A percentile compares a stretch with the other conserved stretches of the same genome.
Conservation (phyloP, 805 yeast species). For the Tetrapisispora fleetii region DNA sequence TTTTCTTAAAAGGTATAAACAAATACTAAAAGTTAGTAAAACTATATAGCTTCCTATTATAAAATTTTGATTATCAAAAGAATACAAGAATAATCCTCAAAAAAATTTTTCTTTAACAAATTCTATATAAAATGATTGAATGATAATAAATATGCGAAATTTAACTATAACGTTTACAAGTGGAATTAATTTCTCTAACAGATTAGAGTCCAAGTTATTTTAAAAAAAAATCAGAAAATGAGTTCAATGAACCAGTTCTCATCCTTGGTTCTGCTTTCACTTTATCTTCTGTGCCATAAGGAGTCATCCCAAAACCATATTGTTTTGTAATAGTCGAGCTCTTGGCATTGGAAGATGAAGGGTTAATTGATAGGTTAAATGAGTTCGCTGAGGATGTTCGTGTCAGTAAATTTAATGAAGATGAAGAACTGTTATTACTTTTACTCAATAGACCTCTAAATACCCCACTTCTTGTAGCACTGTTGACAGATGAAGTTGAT, state of each 20-base stretch:
- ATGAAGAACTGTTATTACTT: slow-evolving; percentile 21
- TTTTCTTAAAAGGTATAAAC: too few species aligned
- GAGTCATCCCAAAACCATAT: slow-evolving; percentile 25
- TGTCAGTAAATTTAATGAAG: slow-evolving; percentile 13
- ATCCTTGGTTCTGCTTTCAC: not conserved
- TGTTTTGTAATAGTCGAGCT: slow-evolving; percentile 16
- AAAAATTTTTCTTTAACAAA: not conserved
- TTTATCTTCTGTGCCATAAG: slow-evolving; percentile 2
- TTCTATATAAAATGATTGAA: not conserved
- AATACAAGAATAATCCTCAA: too few species aligned
- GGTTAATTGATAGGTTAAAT: slow-evolving; percentile 2
- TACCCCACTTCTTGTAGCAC: slow-evolving; percentile 2
- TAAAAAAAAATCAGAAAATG: not conserved
- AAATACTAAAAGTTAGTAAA: too few species aligned
- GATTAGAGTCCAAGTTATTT: not conserved
- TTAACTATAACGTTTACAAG: not conserved
- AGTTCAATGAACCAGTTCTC: slow-evolving; percentile 1
- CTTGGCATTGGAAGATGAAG: slow-evolving; percentile 6
- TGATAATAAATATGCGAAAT: not conserved
- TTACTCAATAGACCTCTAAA: slow-evolving; percentile 14
- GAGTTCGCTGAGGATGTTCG: slow-evolving; percentile 10
- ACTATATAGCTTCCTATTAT: too few species aligned
- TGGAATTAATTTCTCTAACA: not conserved
- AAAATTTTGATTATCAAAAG: too few species aligned
- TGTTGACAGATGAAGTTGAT: slow-evolving; percentile 10